phyloP scores from a whole-genome alignment of 2,329 filamentous ascomycete genomes.

The Arthrobotrys iridis region DNA sequence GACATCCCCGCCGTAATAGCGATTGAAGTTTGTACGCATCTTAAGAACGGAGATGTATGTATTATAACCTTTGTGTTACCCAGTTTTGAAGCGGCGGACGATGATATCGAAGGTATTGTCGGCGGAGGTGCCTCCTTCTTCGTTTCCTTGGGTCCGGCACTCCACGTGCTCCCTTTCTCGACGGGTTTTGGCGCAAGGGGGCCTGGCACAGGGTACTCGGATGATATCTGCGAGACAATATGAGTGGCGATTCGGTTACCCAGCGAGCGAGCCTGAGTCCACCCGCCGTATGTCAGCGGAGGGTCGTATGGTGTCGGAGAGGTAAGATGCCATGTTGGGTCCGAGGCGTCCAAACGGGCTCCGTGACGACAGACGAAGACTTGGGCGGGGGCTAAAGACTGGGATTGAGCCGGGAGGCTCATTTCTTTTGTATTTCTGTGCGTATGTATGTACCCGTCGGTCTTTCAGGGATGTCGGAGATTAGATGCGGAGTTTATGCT shows the following conservation, averaged over 20 bases:
- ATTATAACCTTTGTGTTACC: constrained; percentile 44
- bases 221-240: constrained; percentile 64
- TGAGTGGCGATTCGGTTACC: constrained; percentile 85
- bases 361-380: constrained; percentile 73
- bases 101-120: constrained; percentile 65
- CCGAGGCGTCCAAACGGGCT: constrained; percentile 89
- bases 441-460: no score
- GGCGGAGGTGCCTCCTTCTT: constrained; percentile 26
- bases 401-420: constrained; percentile 22
- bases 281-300: constrained; percentile 92
- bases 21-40: constrained; percentile 84
- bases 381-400: constrained; percentile 54
- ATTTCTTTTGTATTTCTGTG: neutral
- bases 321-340: constrained; percentile 92
- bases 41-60: constrained; percentile 82
- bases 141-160: constrained; percentile 31
- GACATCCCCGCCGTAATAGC: constrained; percentile 56
- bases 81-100: constrained; percentile 79
- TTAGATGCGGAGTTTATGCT: constrained; percentile 12
- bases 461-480: constrained; percentile 18
- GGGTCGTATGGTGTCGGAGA: constrained; percentile 96
- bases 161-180: constrained; percentile 65
- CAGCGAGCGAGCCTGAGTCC: constrained; percentile 83
- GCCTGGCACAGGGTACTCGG: constrained; percentile 48
- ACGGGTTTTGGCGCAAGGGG: constrained; percentile 52